These are phyloP conservation scores for Aspergillus terreus DNA, from an alignment of 2,329 filamentous ascomycete genomes.

Conservation along the genomic window DNA sequence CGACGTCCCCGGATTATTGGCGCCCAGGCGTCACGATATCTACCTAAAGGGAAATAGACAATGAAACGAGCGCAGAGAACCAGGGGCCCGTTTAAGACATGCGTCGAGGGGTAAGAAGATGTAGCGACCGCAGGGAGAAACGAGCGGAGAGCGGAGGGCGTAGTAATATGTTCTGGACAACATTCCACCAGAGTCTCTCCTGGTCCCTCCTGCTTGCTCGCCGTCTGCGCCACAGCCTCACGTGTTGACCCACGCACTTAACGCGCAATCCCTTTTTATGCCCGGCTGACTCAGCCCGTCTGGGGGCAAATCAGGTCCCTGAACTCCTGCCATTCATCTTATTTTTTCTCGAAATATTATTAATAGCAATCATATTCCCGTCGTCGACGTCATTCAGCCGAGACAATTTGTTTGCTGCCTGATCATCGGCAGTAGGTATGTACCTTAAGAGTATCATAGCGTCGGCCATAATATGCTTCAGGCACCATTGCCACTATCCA, in stretches of 20 bases:
- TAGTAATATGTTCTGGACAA: background rate
- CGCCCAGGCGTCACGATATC: constrained; percentile 30
- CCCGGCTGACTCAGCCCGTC: no score
- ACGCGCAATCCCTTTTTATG: background rate
- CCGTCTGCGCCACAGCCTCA: constrained; percentile 24
- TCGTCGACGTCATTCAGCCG: no score
- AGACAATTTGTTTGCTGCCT: no score
- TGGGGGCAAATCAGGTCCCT: no score
- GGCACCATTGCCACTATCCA: no score
- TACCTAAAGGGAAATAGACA: constrained; percentile 15
- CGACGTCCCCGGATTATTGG: constrained; percentile 24
- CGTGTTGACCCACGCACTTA: constrained; percentile 9
- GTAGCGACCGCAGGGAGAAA: constrained; percentile 3
- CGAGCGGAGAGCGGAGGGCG: constrained; percentile 5
- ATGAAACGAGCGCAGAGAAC: constrained; percentile 12
- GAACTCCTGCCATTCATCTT: no score
- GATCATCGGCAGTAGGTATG: no score
- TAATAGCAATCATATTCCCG: no score
- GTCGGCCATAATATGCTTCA: no score
- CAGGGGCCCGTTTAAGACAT: background rate
- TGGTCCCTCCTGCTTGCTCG: constrained; percentile 1
- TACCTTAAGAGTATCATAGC: no score
- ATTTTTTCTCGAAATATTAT: no score
- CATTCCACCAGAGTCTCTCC: background rate
- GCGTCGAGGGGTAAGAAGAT: constrained; percentile 1